Conservation (phyloP, 2,329 filamentous ascomycete species). For the Elsinoe fawcettii region DNA sequence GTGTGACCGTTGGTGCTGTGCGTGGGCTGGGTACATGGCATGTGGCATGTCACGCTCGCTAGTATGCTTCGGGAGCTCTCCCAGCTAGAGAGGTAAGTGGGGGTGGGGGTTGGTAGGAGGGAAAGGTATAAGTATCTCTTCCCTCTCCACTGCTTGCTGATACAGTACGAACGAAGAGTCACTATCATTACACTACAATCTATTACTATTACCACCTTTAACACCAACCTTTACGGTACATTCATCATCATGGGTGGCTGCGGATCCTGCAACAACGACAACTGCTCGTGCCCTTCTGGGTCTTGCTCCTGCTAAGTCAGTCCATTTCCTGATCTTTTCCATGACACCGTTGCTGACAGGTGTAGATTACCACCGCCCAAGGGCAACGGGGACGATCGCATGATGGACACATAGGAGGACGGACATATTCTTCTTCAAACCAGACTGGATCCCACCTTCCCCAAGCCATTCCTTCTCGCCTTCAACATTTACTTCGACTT, state of each 20-base stretch:
- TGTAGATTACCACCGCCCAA: not conserved
- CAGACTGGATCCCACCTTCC: not conserved
- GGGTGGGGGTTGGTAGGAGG: not conserved
- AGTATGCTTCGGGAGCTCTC: not conserved
- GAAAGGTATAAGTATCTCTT: slow-evolving; percentile 13
- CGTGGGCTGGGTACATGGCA: not conserved
- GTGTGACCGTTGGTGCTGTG: not conserved
- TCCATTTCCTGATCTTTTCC: not conserved
- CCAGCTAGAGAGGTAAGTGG: not conserved
- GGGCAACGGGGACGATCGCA: not conserved
- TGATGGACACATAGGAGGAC: not conserved
- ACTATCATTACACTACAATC: not conserved
- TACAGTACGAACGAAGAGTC: not conserved
- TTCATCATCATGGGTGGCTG: slow-evolving; percentile 28
- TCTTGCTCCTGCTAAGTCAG: slow-evolving; percentile 28
- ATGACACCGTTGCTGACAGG: not conserved
- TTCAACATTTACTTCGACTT: not conserved
- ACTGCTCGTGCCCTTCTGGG: slow-evolving; percentile 25
- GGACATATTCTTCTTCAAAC: not conserved
- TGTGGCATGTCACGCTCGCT: not conserved
- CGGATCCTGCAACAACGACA: slow-evolving; percentile 25
- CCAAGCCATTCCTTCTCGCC: not conserved
- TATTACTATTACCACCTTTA: slow-evolving; percentile 16
- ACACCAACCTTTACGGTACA: slow-evolving; percentile 19
- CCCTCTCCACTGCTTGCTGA: not conserved